Evolutionary conservation across 2,329 filamentous ascomycete genomes (phyloP).

Genomic region (Chalara sp.): DNA sequence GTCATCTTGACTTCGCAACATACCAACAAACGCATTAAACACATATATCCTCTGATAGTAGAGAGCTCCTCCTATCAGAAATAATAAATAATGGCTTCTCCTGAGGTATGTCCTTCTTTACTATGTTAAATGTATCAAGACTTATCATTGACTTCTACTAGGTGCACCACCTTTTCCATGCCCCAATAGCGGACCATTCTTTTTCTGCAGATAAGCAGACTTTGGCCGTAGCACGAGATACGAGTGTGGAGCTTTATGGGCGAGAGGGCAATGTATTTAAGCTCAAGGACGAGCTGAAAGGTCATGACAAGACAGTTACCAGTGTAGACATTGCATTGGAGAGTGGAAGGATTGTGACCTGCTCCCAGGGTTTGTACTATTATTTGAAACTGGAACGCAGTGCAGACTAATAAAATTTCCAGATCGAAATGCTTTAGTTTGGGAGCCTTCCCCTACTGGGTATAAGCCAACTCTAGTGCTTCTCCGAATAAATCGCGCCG

Average conservation of each 20-base stretch:
- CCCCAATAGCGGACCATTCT: conserved; percentile 93
- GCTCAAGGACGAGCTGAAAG: conserved; percentile 86
- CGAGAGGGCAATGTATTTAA: conserved; percentile 67
- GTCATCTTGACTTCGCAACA: conserved; percentile 3
- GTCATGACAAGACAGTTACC: conserved; percentile 95
- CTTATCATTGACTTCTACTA: not conserved
- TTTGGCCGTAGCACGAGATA: conserved; percentile 86
- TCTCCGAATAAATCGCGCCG: conserved; percentile 92
- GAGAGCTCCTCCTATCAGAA: conserved; percentile 92
- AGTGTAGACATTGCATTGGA: conserved; percentile 90
- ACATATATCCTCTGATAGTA: conserved; percentile 63
- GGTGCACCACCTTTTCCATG: conserved; percentile 93
- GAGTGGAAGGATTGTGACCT: conserved; percentile 91
- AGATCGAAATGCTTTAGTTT: conserved; percentile 97
- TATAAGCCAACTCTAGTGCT: conserved; percentile 98
- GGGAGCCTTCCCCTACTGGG: conserved; percentile 85
- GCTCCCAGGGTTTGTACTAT: conserved; percentile 70
- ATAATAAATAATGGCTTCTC: conserved; percentile 59
- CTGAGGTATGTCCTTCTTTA: conserved; percentile 44
- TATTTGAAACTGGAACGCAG: not conserved
- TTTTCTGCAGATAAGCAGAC: conserved; percentile 89
- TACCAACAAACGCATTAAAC: not conserved
- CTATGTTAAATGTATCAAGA: too few relatives aligned
- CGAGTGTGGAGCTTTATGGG: conserved; percentile 81
- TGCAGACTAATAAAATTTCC: conserved; percentile 4